Evolutionary conservation across 2,329 filamentous ascomycete genomes (phyloP).

Genomic region (Aspergillus sp.): DNA sequence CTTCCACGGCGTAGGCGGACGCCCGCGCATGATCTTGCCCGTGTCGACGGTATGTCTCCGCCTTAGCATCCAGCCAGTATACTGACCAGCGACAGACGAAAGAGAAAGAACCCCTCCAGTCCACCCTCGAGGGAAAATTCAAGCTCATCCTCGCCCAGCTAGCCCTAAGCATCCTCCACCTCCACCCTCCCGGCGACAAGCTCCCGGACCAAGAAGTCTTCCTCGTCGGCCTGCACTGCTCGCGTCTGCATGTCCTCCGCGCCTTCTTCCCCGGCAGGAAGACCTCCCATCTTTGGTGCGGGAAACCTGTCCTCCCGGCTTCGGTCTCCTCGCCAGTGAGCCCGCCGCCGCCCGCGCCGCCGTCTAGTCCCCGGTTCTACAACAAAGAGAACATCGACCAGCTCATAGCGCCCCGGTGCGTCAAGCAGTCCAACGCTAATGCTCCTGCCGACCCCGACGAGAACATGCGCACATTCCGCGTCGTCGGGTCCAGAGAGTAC

Average conservation of each 20-base stretch:
- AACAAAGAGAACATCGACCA: constrained; percentile 9
- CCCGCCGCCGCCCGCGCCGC: background rate
- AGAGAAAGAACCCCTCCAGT: constrained; percentile 6
- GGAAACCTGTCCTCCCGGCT: constrained; percentile 4
- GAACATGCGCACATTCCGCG: constrained; percentile 11
- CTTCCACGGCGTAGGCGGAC: constrained; percentile 4
- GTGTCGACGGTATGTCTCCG: constrained; percentile 12
- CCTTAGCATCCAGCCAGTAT: background rate
- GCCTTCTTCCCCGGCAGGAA: constrained; percentile 19
- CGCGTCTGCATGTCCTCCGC: constrained; percentile 19
- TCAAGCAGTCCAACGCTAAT: constrained; percentile 8
- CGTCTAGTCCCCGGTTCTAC: constrained; percentile 9
- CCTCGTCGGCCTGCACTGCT: constrained; percentile 19
- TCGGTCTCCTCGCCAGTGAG: background rate
- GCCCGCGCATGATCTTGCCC: constrained; percentile 9
- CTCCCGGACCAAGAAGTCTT: constrained; percentile 22
- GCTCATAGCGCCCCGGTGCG: constrained; percentile 8
- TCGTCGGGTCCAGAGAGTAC: constrained; percentile 18
- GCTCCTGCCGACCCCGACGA: constrained; percentile 9
- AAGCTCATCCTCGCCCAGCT: constrained; percentile 19
- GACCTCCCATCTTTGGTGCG: constrained; percentile 16
- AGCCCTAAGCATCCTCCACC: constrained; percentile 10
- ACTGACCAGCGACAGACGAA: constrained; percentile 10
- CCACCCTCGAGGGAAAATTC: constrained; percentile 14
- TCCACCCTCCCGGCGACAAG: constrained; percentile 12